Evolutionary conservation across 2,329 filamentous ascomycete genomes (phyloP), one percentile per base, ranked within the genome.

Genomic region (Fusarium caatingaense): DNA sequence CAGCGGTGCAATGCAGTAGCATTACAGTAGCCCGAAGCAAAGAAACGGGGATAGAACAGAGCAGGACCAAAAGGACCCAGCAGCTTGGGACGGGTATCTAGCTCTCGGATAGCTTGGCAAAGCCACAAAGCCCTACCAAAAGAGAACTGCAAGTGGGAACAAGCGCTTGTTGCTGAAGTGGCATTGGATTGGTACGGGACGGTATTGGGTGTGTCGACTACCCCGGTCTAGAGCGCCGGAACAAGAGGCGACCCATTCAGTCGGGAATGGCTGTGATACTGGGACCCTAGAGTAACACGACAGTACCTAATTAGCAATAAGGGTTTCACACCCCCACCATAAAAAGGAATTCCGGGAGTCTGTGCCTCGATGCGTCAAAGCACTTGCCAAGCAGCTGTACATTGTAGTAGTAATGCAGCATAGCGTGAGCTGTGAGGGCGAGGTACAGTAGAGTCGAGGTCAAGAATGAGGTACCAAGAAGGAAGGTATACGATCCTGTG

Each of bases 31-130:
- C 49, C 54, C 45, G n/a, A 51, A 50, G 45, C 54, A 56, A 56
- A 56, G 45, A 11, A 16, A 55, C 41, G 47, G 57, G 32, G 51
- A 49, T 45, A 28, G 32, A 47, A 27, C 42, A 46, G 41, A 20
- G 16, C 44, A 59, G 44, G 21, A 50, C 37, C 56, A 63, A 65
- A 61, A 8, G 66, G 73, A 74, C 73, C 73, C 73, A 75, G 70
- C 70, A 75, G 73, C 70, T 64, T 74, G 73, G 73, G 72, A 75
- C 73, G 72, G 73, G 72, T 75, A 75, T 74, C 73, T 75, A 71
- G 64, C 68, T 75, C 73, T 75, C 64, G 71, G 61, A 61, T 67
- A 64, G 61, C 63, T 61, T 63, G 51, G 56, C 64, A 61, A 62
- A 71, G 68, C 68, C 69, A 67, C 64, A 65, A 65, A 72, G 62